phyloP scores from a whole-genome alignment of 495 filamentous ascomycete genomes.

The Pyrenula massariospora region DNA sequence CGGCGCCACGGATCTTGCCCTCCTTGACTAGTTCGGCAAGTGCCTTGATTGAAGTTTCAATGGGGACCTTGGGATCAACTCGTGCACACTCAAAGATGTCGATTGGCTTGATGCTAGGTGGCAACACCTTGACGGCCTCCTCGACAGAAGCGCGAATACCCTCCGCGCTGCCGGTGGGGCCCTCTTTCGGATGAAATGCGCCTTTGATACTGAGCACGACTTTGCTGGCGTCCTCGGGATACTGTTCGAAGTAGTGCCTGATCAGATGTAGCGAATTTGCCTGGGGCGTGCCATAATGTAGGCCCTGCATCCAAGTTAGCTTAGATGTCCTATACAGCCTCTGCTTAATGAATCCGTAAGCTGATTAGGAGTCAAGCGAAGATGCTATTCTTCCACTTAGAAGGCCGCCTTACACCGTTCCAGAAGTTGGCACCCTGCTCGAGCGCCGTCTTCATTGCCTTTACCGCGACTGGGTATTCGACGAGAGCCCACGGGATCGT shows the following conservation, averaged over 20 bases:
- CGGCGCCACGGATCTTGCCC: constrained; percentile 70
- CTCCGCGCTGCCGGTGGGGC: constrained; percentile 48
- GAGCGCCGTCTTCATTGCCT: constrained; percentile 55
- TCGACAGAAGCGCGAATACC: constrained; percentile 57
- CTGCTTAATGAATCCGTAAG: too few species aligned
- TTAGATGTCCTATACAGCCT: too few species aligned
- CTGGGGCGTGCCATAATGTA: constrained; percentile 68
- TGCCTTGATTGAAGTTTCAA: constrained; percentile 43
- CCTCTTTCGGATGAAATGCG: constrained; percentile 20
- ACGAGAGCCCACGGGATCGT: constrained; percentile 57
- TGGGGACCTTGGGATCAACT: constrained; percentile 49
- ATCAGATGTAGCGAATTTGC: constrained; percentile 52
- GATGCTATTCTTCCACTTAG: too few species aligned
- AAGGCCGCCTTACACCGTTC: too few species aligned
- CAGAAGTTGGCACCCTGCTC: constrained; percentile 51
- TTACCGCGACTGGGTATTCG: constrained; percentile 50
- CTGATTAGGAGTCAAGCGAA: too few species aligned
- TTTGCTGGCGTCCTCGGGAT: constrained; percentile 49
- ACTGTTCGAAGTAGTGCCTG: constrained; percentile 44
- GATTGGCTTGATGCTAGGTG: constrained; percentile 66
- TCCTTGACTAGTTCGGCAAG: constrained; percentile 56
- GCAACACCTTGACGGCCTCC: constrained; percentile 38
- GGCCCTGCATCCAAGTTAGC: constrained; percentile 79
- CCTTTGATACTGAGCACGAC: constrained; percentile 52
- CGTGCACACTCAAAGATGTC: constrained; percentile 78